phyloP scores from a whole-genome alignment of 371 early-diverging fungal species.

The Syncephalastrum racemosum region DNA sequence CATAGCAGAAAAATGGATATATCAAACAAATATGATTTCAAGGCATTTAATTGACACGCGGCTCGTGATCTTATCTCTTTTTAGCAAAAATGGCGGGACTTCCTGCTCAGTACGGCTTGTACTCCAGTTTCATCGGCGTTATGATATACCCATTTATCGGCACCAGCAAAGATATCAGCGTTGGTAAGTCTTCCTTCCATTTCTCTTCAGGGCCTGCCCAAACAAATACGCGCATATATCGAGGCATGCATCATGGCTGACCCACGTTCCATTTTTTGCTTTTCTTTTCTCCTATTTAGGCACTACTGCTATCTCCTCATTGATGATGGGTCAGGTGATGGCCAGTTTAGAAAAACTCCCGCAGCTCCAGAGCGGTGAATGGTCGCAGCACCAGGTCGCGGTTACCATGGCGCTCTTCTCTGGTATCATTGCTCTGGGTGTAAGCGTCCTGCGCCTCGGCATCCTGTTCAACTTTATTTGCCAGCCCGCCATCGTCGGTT shows the following conservation, averaged over 20 bases:
- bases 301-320: conserved; percentile 83
- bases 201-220: background rate
- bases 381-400: conserved; percentile 37
- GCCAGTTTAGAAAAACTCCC: conserved; percentile 41
- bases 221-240: conserved; percentile 5
- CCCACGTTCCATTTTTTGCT: background rate
- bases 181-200: conserved; percentile 59
- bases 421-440: conserved; percentile 59
- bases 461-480: conserved; percentile 84
- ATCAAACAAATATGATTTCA: conserved; percentile 4
- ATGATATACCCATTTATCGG: conserved; percentile 78
- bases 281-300: conserved; percentile 20
- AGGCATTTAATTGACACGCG: conserved; percentile 2
- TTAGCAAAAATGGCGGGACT: conserved; percentile 78
- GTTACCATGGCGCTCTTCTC: conserved; percentile 61
- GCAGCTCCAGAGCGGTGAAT: conserved; percentile 34
- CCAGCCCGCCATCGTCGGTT: conserved; percentile 71
- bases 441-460: conserved; percentile 81
- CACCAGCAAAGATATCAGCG: conserved; percentile 84
- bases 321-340: conserved; percentile 67
- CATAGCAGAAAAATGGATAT: conserved; percentile 36
- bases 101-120: conserved; percentile 84
- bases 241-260: background rate
- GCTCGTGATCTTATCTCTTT: conserved; percentile 2
- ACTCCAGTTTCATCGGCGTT: conserved; percentile 80